Base-by-base conservation (phyloP, 192 early-diverging fungal genomes). In the Umbelopsis vinacea region DNA sequence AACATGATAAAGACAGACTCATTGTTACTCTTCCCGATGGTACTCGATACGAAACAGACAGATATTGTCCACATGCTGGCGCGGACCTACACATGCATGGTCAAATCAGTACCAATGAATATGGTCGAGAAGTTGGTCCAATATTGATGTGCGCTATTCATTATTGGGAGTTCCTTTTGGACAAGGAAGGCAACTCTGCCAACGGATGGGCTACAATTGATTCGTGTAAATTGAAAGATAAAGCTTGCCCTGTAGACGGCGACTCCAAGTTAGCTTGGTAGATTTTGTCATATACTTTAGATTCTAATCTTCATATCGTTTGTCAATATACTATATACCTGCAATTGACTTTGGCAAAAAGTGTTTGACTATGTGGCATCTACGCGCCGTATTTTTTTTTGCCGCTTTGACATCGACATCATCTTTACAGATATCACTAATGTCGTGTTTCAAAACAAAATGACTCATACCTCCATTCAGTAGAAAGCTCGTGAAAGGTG, bases 81-180 rank as follows among this genome's bases (percentile, higher is more conserved):
- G 79, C 79, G 0, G 79, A 81, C 33, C 57, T 81, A 1, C 66
- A 72, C 3, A 67, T 38, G 46, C 69, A 68, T 23, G 79, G 71
- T 19, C 66, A 60, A 37, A 69, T 81, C 23, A 70, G 47, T 4
- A 69, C 74, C 26, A 43, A 69, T 43, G 74, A 76, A 22, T 81
- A 81, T 69, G 74, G 74, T 29, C 75, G 72, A 15, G 79, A 81
- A n/a, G 71, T 81, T 48, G 79, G 79, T 6, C 79, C 79, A 11
- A 68, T 77, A 19, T 26, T 81, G 29, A 52, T 76, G 24, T 81
- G 79, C 48, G 26, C 69, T 26, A 53, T 81, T 11, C 79, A 81
- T 45, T 81, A 81, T 50, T 81, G 79, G 79, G 79, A 81, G 52
- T 81, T 70, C 66, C 71, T 70, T 38, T 54, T 81, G n/a, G 63